Percentiles rank a stretch among this genome's conserved stretches.
These are phyloP conservation scores for Paecilomyces sp. DNA, from an alignment of 2,329 filamentous ascomycete species.

Conservation along the genomic window DNA sequence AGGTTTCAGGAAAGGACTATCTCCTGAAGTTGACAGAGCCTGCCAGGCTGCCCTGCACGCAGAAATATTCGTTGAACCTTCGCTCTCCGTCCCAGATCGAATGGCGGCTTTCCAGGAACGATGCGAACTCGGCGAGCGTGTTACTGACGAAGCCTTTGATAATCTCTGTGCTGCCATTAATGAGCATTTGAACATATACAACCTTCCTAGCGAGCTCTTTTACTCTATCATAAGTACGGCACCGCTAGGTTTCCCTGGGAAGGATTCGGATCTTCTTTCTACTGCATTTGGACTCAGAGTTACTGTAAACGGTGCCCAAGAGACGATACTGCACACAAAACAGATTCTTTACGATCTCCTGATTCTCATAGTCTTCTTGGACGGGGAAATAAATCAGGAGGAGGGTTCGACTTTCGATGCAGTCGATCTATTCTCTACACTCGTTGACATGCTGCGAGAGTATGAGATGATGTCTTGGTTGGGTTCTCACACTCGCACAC, in stretches of 20 bases:
- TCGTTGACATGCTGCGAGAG: constrained; percentile 65
- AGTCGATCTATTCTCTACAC: constrained; percentile 50
- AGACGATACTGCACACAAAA: constrained; percentile 66
- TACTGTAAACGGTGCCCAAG: constrained; percentile 69
- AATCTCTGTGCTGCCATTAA: constrained; percentile 64
- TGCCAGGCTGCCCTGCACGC: constrained; percentile 61
- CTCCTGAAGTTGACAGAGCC: constrained; percentile 60
- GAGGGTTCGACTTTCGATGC: constrained; percentile 63
- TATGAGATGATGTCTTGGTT: constrained; percentile 64
- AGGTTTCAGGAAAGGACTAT: constrained; percentile 63
- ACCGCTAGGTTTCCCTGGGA: constrained; percentile 31
- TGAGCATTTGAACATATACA: constrained; percentile 49
- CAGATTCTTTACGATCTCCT: constrained; percentile 75
- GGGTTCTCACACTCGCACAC: constrained; percentile 38
- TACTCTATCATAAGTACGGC: constrained; percentile 45
- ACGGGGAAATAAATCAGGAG: constrained; percentile 69
- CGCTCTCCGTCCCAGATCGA: constrained; percentile 62
- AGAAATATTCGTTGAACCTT: constrained; percentile 68
- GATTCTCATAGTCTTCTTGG: constrained; percentile 77
- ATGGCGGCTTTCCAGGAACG: constrained; percentile 73
- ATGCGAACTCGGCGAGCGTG: constrained; percentile 68
- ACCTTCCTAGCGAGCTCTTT: constrained; percentile 45
- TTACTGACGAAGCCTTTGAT: constrained; percentile 74
- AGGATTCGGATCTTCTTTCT: constrained; percentile 37
- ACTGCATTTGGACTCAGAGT: constrained; percentile 72